Base-by-base conservation (phyloP, 2,329 filamentous ascomycete genomes). In the Xylariaceae sp. region DNA sequence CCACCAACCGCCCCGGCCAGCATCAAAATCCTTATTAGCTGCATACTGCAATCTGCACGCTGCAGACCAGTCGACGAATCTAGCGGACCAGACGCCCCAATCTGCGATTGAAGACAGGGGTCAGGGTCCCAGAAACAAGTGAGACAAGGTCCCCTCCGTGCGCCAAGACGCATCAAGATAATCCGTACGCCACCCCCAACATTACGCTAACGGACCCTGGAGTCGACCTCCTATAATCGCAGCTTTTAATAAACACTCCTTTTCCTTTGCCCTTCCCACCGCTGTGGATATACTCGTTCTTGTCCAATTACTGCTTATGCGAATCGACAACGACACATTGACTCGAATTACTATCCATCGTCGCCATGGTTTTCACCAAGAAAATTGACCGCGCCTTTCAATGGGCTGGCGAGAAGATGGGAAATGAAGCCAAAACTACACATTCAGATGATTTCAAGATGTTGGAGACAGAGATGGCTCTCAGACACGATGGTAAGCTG, bases 341-440 rank as follows among this genome's bases (percentile, higher is more conserved):
- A 31, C 36, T 42, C 43, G 48, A 50, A 47, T 42, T 18, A 6
- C 19, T 17, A 18, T 34, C 42, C 46, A 43, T 31, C 60, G 72
- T 38, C 34, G 34, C 34, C 13, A 83, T 82, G 80, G 74, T 78
- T 63, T 75, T 83, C 64, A 79, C 76, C 73, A 96, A 96, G 79
- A 96, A 95, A 71, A 84, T 97, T 69, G 93, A 92, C 74, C 88
- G 93, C 67, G 87, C 96, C 78, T 95, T 93, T 77, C 93, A 97
- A 87, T 97, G 93, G 93, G 90, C 92, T 36, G 90, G 90, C 62
- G 93, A 97, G 76, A 90, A 92, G 74, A 96, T 97, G 89, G 93
- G 93, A 63, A 84, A 83, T 60, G 92, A 97, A 73, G 82, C 86
- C 73, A 94, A 91, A 75, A 97, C 93, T 10, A 84, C 80, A 69